Evolutionary conservation across 129 eudicot species (phyloP).

Genomic region (Sambucus nigra): DNA sequence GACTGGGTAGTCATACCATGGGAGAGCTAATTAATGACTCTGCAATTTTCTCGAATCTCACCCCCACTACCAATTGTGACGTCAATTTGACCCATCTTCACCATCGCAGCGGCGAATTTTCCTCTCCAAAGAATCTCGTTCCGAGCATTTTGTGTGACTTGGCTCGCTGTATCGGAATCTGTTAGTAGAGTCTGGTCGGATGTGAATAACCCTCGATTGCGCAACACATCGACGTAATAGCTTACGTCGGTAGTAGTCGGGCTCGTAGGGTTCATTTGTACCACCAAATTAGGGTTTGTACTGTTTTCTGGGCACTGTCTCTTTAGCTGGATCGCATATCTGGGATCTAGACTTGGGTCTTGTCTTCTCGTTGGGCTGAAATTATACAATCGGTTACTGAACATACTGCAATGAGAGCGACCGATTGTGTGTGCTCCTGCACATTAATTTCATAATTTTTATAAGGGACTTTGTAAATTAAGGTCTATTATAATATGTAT

Average conservation of each 20-base stretch:
- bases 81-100: constrained; percentile 61
- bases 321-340: constrained; percentile 42
- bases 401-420: constrained; percentile 58
- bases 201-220: constrained; percentile 46
- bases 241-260: constrained; percentile 32
- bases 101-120: constrained; percentile 70
- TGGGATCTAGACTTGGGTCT: constrained; percentile 47
- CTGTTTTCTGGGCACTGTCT: constrained; percentile 53
- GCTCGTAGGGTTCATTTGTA: constrained; percentile 61
- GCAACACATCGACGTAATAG: constrained; percentile 37
- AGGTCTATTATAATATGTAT: no score
- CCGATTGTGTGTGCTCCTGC: constrained; percentile 74
- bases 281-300: constrained; percentile 32
- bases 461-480: no score
- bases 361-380: constrained; percentile 31
- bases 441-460: no score
- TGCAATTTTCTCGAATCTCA: constrained; percentile 53
- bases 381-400: constrained; percentile 47
- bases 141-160: constrained; percentile 47
- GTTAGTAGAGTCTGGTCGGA: constrained; percentile 63
- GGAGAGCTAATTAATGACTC: constrained; percentile 28
- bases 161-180: constrained; percentile 28
- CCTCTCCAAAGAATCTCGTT: constrained; percentile 35
- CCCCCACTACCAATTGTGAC: constrained; percentile 48
- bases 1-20: no score